Conservation (phyloP, 306 rosid genomes). For the Rosa multiflora region DNA sequence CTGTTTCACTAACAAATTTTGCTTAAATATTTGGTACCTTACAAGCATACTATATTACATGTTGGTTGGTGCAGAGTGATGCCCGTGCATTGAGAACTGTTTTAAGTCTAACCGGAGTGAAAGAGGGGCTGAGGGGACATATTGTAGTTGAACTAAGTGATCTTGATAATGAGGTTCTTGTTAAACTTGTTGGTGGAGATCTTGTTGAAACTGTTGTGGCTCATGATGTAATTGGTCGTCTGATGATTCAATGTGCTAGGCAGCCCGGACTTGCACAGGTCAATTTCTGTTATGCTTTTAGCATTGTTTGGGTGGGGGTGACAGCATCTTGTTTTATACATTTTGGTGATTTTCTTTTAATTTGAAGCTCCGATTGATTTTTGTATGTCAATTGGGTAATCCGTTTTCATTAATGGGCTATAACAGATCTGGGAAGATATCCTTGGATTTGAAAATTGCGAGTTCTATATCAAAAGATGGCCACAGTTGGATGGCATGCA, state of each 20-base stretch:
- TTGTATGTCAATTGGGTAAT: slow-evolving; percentile 10
- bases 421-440: slow-evolving; percentile 95
- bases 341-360: neutral
- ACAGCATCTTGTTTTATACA: too few species aligned
- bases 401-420: slow-evolving; percentile 23
- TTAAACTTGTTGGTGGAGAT: slow-evolving; percentile 94
- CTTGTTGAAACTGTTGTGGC: slow-evolving; percentile 97
- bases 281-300: slow-evolving; percentile 22
- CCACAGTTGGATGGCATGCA: slow-evolving; percentile 76
- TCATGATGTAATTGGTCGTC: slow-evolving; percentile 91
- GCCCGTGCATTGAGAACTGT: slow-evolving; percentile 93
- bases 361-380: neutral
- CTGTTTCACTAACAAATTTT: slow-evolving; percentile 3
- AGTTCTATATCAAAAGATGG: slow-evolving; percentile 94
- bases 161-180: slow-evolving; percentile 89
- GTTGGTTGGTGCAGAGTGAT: slow-evolving; percentile 70
- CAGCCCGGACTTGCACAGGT: slow-evolving; percentile 99
- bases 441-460: slow-evolving; percentile 94
- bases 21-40: slow-evolving; percentile 16
- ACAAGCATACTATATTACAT: slow-evolving; percentile 15
- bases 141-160: slow-evolving; percentile 89
- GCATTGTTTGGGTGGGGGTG: neutral
- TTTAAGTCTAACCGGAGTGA: slow-evolving; percentile 85
- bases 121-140: slow-evolving; percentile 83
- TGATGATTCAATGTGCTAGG: slow-evolving; percentile 97